phyloP scores from a whole-genome alignment of 2,329 filamentous ascomycete genomes.

The Pseudogymnoascus sp. region DNA sequence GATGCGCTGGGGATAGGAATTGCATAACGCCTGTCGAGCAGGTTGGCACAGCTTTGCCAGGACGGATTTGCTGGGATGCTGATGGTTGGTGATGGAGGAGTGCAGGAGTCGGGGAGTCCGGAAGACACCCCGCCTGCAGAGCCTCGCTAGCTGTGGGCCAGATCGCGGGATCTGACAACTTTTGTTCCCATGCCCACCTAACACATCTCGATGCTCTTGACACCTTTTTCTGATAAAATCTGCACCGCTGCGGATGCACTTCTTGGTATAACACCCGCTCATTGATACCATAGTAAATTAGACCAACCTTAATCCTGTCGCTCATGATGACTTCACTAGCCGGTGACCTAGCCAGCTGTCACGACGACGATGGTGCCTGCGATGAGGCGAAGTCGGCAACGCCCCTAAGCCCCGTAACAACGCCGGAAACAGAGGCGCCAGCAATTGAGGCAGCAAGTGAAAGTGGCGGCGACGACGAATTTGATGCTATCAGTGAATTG shows the following conservation, averaged over 20 bases:
- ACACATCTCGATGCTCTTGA: not conserved
- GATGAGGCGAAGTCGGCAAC: not conserved
- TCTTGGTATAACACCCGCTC: not conserved
- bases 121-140: not conserved
- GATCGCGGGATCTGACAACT: not conserved
- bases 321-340: not conserved
- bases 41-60: not conserved
- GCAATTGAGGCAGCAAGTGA: constrained; percentile 18
- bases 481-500: constrained; percentile 19
- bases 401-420: not conserved
- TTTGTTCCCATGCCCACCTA: not conserved
- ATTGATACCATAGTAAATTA: constrained; percentile 1
- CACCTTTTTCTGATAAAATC: not conserved
- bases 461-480: constrained; percentile 19
- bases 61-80: not conserved
- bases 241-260: not conserved
- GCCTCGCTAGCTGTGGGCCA: not conserved
- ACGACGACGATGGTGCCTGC: not conserved
- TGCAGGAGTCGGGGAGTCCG: not conserved
- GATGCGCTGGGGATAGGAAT: no score
- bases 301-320: not conserved
- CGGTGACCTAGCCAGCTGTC: not conserved
- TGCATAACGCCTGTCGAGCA: not conserved
- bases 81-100: not conserved
- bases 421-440: not conserved